phyloP scores from a whole-genome alignment of 2,329 filamentous ascomycete genomes.

The Didymella keratinophila region DNA sequence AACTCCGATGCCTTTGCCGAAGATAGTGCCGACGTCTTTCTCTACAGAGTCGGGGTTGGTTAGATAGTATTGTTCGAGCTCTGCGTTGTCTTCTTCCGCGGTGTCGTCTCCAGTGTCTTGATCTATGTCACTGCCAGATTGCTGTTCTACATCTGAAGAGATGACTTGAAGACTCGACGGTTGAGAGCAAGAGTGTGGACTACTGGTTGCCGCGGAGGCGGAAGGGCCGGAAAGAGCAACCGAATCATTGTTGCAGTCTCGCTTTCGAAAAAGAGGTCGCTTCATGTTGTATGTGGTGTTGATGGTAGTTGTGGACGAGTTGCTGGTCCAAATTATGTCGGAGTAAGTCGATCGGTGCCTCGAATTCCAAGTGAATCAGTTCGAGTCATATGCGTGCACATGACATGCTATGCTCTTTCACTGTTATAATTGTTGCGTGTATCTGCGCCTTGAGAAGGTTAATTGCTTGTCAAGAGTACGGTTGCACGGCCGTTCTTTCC shows the following conservation, averaged over 20 bases:
- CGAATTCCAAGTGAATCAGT: neutral
- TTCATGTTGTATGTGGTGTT: neutral
- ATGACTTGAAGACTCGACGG: neutral
- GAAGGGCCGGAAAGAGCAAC: neutral
- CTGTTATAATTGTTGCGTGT: neutral
- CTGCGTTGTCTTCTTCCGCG: neutral
- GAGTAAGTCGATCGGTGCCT: neutral
- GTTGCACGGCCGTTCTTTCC: neutral
- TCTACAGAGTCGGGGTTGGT: neutral
- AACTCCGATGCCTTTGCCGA: neutral
- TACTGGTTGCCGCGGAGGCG: neutral
- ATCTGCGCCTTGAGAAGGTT: neutral
- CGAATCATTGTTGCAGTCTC: neutral
- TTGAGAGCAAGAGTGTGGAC: neutral
- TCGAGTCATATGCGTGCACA: neutral
- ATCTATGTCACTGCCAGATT: neutral
- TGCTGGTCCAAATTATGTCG: neutral
- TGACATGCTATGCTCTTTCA: neutral
- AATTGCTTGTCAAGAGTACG: neutral
- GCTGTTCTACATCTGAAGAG: neutral
- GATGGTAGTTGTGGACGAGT: neutral
- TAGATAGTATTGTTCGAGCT: slow-evolving; percentile 2
- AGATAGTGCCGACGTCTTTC: neutral
- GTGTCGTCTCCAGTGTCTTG: neutral
- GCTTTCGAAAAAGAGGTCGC: neutral